Base-by-base conservation (phyloP, 768 basidiomycete species). In the Symmetrospora coprosmae region DNA sequence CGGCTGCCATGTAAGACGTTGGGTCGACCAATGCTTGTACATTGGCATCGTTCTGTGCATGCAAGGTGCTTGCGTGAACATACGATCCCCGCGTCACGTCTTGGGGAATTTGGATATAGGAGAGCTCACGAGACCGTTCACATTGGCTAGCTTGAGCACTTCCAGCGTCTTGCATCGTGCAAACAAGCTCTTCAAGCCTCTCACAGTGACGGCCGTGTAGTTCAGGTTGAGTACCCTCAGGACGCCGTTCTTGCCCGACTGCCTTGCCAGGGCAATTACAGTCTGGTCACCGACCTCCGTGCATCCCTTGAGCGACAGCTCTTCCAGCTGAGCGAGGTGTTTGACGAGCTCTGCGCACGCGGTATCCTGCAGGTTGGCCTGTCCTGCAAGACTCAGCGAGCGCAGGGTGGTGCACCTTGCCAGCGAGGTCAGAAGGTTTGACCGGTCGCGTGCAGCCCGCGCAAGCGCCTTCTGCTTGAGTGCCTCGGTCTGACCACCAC, bases 91-190 rank as follows among this genome's bases (percentile, higher is more conserved):
- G n/a, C n/a, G n/a, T n/a, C n/a, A n/a, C n/a, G n/a, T 3, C 0
- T 21, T 2, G 38, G 33, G 7, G 28, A 50, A 3, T 0, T 21
- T 1, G 19, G 35, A 7, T 27, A 4, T 16, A 35, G 16, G 7
- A 17, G 3, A 13, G 46, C 65, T 21, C 17, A 65, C 65, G 17
- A 69, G 33, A 1, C 41, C 41, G 0, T 52, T 50, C 14, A 69
- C 58, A 13, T 48, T 61, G 11, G 65, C 64, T 4, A 67, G 50
- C 60, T 69, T 69, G 21, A 69, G 50, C 6, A 66, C 63, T 52
- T 67, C 62, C 19, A 69, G 49, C 2, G 19, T 19, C 8, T 43
- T 47, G 50, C 66, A 67, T 19, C 55, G n/a, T 23, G 60, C 39
- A 0, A 69, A 21, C 31, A 69, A 19, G 9, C 48, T 35, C 14